Conservation (phyloP, 2,329 filamentous ascomycete genomes). For the Aspergillus costaricaensis region DNA sequence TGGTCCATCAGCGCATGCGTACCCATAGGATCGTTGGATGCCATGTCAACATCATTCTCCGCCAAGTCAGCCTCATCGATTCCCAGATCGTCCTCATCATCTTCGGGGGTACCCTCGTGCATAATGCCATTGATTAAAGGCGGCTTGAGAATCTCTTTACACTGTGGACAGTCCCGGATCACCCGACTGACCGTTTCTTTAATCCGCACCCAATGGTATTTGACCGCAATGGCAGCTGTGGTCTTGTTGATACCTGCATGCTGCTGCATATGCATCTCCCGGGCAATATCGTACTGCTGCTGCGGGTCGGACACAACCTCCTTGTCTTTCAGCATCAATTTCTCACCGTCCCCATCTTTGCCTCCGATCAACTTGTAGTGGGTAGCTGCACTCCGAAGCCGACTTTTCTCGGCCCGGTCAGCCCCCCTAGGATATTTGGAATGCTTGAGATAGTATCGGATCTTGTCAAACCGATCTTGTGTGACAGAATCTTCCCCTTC, state of each 20-base stretch:
- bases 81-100: slow-evolving; percentile 12
- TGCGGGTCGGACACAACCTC: slow-evolving; percentile 91
- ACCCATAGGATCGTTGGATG: slow-evolving; percentile 15
- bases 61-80: background rate
- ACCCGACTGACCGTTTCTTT: slow-evolving; percentile 96
- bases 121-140: slow-evolving; percentile 39
- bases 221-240: slow-evolving; percentile 87
- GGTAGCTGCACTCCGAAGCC: slow-evolving; percentile 86
- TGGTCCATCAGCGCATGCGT: slow-evolving; percentile 27
- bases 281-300: slow-evolving; percentile 86
- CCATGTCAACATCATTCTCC: slow-evolving; percentile 5
- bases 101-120: slow-evolving; percentile 26
- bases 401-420: slow-evolving; percentile 92
- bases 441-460: slow-evolving; percentile 94
- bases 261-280: slow-evolving; percentile 69
- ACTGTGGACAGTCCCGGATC: slow-evolving; percentile 86
- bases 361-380: slow-evolving; percentile 79
- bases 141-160: slow-evolving; percentile 74
- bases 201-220: slow-evolving; percentile 96
- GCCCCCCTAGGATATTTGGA: slow-evolving; percentile 90
- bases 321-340: slow-evolving; percentile 95
- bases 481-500: slow-evolving; percentile 81
- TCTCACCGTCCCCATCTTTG: slow-evolving; percentile 58
- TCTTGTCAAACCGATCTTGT: slow-evolving; percentile 98
- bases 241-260: slow-evolving; percentile 99